Base-by-base conservation (phyloP, 306 rosid species). In the Casuarina equisetifolia region DNA sequence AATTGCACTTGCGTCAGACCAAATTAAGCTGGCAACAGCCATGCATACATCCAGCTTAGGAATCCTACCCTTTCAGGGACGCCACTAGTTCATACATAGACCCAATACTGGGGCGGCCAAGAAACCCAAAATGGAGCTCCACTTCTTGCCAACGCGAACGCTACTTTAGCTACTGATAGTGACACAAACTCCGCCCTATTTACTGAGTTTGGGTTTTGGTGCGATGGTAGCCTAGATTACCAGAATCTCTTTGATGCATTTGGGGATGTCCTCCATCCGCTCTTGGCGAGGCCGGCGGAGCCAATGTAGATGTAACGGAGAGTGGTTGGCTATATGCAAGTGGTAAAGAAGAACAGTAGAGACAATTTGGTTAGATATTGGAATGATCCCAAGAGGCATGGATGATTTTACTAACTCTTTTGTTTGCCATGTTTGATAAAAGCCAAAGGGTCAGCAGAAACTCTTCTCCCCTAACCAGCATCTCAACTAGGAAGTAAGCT, bases 281-380 rank as follows among this genome's bases (percentile, higher is more conserved):
- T 17, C 84, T 89, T 36, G 92, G 86, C 83, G 89, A 85, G 44
- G 38, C 64, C 0, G 88, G 87, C 0, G 92, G 77, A 3, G 40
- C 82, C 5, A 39, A 67, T 15, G 5, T 89, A 83, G 17, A 64
- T 20, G 90, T 89, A 32, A 82, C 91, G 0, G 94, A 93, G 81
- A 93, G 84, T 10, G 92, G 97, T 5, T 92, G 96, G 96, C 96
- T 94, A 10, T 89, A 91, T 0, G 54, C 9, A 7, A 92, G 91
- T 39, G 79, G 86, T 57, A 9, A 2, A 13, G 83, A 72, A 1
- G 89, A 1, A 51, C 79, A 4, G 0, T 6, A 2, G 69, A 78
- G 0, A 90, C 8, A 90, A 90, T 58, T 69, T 92, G 88, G 88
- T 92, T 20, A 54, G 2, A 11, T 89, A 84, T 50, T 88, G 43